These are phyloP conservation scores for Pestalotiopsis sp. DNA, from an alignment of 2,329 filamentous ascomycete species.

Conservation along the genomic window DNA sequence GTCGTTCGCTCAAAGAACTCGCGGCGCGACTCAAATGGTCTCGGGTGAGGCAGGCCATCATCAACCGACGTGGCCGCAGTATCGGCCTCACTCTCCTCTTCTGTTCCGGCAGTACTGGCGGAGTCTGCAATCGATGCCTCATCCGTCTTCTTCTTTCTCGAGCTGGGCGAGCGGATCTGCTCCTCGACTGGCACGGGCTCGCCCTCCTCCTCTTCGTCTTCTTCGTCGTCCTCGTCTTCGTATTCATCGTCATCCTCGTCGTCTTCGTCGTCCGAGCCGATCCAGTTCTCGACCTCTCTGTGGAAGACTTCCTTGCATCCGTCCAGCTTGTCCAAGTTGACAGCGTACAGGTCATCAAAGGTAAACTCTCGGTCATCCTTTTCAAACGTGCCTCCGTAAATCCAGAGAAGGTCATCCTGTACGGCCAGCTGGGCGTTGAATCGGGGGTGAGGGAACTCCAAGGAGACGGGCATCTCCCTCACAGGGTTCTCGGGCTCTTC, in stretches of 20 bases:
- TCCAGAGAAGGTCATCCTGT: conserved; percentile 88
- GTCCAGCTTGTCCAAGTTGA: conserved; percentile 93
- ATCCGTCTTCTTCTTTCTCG: conserved; percentile 53
- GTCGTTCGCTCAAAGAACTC: conserved; percentile 92
- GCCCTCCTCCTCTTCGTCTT: conserved; percentile 46
- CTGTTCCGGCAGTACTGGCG: conserved; percentile 31
- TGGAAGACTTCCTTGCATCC: conserved; percentile 91
- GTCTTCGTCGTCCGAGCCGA: conserved; percentile 52
- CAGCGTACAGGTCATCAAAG: conserved; percentile 90
- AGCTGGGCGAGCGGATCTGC: conserved; percentile 49
- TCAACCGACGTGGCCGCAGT: conserved; percentile 56
- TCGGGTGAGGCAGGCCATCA: conserved; percentile 73
- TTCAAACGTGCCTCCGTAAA: conserved; percentile 94
- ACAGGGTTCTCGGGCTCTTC: conserved; percentile 58
- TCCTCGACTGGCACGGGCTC: conserved; percentile 50
- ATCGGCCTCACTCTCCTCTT: conserved; percentile 47
- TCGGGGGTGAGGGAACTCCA: conserved; percentile 83
- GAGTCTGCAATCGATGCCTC: conserved; percentile 41
- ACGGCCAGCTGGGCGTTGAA: conserved; percentile 92
- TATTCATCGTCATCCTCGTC: conserved; percentile 62
- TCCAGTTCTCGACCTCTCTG: conserved; percentile 81
- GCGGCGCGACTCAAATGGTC: conserved; percentile 83
- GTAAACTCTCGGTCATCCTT: conserved; percentile 94
- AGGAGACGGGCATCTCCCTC: conserved; percentile 64
- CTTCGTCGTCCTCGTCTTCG: conserved; percentile 55